These are phyloP conservation scores for Helicocarpus griseus DNA, from an alignment of 2,329 filamentous ascomycete genomes.

Conservation along the genomic window DNA sequence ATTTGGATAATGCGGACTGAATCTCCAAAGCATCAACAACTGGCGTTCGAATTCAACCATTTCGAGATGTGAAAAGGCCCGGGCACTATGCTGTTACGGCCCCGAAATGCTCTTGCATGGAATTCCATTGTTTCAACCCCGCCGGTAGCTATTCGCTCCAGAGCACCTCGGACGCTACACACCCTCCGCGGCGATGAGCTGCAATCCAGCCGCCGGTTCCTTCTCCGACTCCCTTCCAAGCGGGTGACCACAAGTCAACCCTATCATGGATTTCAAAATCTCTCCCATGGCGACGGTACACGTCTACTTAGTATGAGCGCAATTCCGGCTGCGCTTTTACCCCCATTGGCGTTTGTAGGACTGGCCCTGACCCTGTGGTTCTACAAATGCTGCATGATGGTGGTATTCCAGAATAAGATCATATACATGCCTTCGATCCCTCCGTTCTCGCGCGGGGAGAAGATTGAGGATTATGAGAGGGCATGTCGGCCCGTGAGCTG, in stretches of 20 bases:
- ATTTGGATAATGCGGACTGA: no score
- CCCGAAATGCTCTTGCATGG: not conserved
- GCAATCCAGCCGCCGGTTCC: not conserved
- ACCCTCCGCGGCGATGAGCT: not conserved
- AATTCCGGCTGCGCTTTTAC: conserved; percentile 44
- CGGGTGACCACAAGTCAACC: not conserved
- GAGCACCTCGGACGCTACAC: not conserved
- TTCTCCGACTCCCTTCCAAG: not conserved
- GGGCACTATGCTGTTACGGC: not conserved
- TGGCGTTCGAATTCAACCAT: not conserved
- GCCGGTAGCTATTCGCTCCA: not conserved
- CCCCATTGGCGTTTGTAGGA: conserved; percentile 57
- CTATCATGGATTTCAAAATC: not conserved
- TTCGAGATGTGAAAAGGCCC: not conserved
- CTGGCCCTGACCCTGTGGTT: conserved; percentile 56
- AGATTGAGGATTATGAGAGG: conserved; percentile 52
- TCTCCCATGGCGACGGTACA: not conserved
- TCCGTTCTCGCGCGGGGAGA: conserved; percentile 59
- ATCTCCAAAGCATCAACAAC: not conserved
- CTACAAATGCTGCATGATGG: conserved; percentile 61
- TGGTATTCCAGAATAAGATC: conserved; percentile 70
- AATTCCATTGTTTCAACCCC: not conserved
- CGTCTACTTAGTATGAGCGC: not conserved
- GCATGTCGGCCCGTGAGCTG: conserved; percentile 56
- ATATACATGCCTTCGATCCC: conserved; percentile 72